These are phyloP conservation scores for Zanthoxylum bungeanum DNA, from an alignment of 345 rosid species.

Conservation along the genomic window DNA sequence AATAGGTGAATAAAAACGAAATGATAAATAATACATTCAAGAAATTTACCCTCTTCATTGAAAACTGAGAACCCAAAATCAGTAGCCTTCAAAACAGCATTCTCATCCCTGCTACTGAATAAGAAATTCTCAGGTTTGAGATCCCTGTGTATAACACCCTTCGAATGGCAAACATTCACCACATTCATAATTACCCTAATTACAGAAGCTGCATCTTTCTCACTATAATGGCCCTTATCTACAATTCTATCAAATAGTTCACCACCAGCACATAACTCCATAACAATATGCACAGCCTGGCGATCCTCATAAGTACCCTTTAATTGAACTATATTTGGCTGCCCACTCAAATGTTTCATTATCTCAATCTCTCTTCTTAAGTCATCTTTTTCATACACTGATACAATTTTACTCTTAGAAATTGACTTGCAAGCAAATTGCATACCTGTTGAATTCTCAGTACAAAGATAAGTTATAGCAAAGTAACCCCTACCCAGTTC, in stretches of 20 bases:
- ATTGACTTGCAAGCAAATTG: constrained; percentile 39
- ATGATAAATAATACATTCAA: constrained; percentile 11
- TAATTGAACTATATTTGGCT: constrained; percentile 33
- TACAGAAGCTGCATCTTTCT: constrained; percentile 33
- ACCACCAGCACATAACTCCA: constrained; percentile 46
- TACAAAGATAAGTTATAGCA: constrained; percentile 32
- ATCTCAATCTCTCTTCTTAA: constrained; percentile 34
- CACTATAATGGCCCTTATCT: constrained; percentile 32
- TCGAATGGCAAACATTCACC: constrained; percentile 66
- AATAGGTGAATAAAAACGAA: neutral
- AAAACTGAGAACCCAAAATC: constrained; percentile 81
- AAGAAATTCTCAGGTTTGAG: constrained; percentile 48
- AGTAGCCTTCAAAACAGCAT: constrained; percentile 38
- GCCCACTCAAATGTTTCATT: constrained; percentile 39
- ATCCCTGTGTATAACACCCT: constrained; percentile 83
- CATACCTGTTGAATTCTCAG: constrained; percentile 31
- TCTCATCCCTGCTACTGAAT: constrained; percentile 27
- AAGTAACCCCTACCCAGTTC: constrained; percentile 34
- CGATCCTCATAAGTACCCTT: constrained; percentile 36
- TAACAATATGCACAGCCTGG: constrained; percentile 35
- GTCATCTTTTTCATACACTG: constrained; percentile 24
- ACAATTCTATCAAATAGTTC: constrained; percentile 37
- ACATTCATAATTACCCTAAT: constrained; percentile 29
- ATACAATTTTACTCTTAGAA: constrained; percentile 18
- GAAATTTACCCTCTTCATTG: constrained; percentile 47